Conservation (phyloP, 768 basidiomycete species). For the Ramaria sp. region DNA sequence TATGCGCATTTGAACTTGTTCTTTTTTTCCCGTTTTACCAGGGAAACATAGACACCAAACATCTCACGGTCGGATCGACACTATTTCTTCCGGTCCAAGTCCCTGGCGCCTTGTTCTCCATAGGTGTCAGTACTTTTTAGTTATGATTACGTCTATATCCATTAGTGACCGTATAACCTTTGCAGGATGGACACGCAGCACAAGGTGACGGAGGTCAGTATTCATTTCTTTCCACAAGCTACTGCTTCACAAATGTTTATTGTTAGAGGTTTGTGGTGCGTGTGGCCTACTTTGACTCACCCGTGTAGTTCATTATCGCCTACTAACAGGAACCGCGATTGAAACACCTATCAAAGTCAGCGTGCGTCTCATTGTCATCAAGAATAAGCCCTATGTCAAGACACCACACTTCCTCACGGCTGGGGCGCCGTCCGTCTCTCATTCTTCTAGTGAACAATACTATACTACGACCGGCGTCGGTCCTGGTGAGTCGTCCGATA, state of each 20-base stretch:
- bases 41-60: slow-evolving; percentile 52
- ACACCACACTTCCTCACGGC: slow-evolving; percentile 43
- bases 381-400: slow-evolving; percentile 44
- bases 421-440: slow-evolving; percentile 14
- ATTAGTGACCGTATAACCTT: neutral
- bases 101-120: slow-evolving; percentile 48
- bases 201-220: slow-evolving; percentile 54
- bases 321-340: slow-evolving; percentile 41
- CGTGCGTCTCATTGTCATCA: slow-evolving; percentile 44
- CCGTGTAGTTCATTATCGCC: neutral
- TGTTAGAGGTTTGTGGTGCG: slow-evolving; percentile 48
- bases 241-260: neutral
- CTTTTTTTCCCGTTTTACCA: neutral
- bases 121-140: slow-evolving; percentile 32
- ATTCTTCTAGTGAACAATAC: slow-evolving; percentile 26
- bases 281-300: neutral
- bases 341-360: slow-evolving; percentile 49
- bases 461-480: slow-evolving; percentile 52
- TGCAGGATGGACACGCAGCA: slow-evolving; percentile 53
- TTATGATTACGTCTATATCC: neutral
- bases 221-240: neutral
- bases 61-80: slow-evolving; percentile 43
- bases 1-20: neutral
- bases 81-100: slow-evolving; percentile 48
- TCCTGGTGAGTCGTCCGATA: slow-evolving; percentile 22